phyloP scores from a whole-genome alignment of 2,329 filamentous ascomycete genomes.

The Penicillium sp. region DNA sequence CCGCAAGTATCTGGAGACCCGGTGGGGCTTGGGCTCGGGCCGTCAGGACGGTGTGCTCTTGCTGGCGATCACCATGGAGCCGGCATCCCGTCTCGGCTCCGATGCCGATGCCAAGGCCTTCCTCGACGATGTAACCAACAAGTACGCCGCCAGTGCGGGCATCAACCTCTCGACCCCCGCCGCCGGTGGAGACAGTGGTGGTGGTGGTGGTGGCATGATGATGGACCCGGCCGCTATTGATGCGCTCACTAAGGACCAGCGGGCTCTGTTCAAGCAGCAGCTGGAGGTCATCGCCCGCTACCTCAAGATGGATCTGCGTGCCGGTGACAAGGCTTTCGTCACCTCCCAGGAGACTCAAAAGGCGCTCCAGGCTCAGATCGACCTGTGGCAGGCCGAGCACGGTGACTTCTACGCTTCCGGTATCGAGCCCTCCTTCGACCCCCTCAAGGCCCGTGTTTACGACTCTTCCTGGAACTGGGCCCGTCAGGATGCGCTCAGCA shows the following conservation, averaged over 20 bases:
- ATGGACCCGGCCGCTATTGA: slow-evolving; percentile 98
- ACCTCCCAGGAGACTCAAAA: slow-evolving; percentile 81
- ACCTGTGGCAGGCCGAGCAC: slow-evolving; percentile 93
- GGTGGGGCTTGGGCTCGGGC: slow-evolving; percentile 84
- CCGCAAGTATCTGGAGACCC: slow-evolving; percentile 89
- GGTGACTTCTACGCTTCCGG: slow-evolving; percentile 94
- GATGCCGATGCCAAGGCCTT: slow-evolving; percentile 91
- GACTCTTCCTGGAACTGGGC: slow-evolving; percentile 99
- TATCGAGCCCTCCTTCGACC: slow-evolving; percentile 90
- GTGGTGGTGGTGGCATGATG: slow-evolving; percentile 84
- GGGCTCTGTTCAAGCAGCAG: slow-evolving; percentile 95
- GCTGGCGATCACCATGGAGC: slow-evolving; percentile 89
- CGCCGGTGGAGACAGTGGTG: slow-evolving; percentile 70
- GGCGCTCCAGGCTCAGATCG: slow-evolving; percentile 86
- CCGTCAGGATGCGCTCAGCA: slow-evolving; percentile 91
- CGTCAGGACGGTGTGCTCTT: slow-evolving; percentile 89
- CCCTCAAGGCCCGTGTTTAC: slow-evolving; percentile 92
- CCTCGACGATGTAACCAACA: slow-evolving; percentile 82
- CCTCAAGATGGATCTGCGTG: slow-evolving; percentile 92
- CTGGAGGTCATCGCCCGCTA: slow-evolving; percentile 93
- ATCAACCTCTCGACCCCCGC: slow-evolving; percentile 75
- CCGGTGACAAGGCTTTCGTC: slow-evolving; percentile 92
- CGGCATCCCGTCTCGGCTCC: slow-evolving; percentile 79
- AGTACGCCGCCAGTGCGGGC: slow-evolving; percentile 81
- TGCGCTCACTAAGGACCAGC: slow-evolving; percentile 94